Evolutionary conservation across 2,329 filamentous ascomycete genomes (phyloP).

Genomic region (Fusarium chuoi): DNA sequence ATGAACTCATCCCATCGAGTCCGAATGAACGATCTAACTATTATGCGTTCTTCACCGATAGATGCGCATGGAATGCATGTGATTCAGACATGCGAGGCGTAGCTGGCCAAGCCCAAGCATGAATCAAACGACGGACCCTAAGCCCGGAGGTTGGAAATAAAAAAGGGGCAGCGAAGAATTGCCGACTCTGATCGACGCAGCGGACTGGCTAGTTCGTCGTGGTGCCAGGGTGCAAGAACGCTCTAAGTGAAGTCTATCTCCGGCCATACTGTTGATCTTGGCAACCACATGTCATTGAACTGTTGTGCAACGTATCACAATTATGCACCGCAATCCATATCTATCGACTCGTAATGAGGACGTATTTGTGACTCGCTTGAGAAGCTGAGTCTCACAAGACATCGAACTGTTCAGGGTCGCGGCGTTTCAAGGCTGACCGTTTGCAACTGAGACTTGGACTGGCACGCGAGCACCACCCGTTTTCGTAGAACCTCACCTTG

Average conservation of each 20-base stretch:
- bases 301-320: constrained; percentile 13
- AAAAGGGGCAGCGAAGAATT: constrained; percentile 34
- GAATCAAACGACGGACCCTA: constrained; percentile 11
- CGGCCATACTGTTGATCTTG: constrained; percentile 27
- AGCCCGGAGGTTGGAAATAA: constrained; percentile 3
- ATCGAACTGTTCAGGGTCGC: background rate
- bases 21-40: background rate
- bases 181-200: constrained; percentile 36
- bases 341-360: background rate
- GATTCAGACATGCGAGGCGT: constrained; percentile 6
- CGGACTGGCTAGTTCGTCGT: constrained; percentile 25
- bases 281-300: constrained; percentile 20
- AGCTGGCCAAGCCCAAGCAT: constrained; percentile 2
- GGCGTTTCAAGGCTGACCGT: background rate
- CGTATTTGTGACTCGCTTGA: background rate
- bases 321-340: constrained; percentile 5
- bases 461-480: constrained; percentile 36
- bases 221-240: constrained; percentile 9
- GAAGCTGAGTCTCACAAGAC: background rate
- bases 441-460: background rate
- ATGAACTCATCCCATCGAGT: background rate
- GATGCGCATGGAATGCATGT: constrained; percentile 20
- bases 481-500: constrained; percentile 3
- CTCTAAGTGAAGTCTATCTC: constrained; percentile 31
- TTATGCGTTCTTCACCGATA: background rate